Conservation (phyloP, 345 rosid species). For the Cardamine resedifolia region DNA sequence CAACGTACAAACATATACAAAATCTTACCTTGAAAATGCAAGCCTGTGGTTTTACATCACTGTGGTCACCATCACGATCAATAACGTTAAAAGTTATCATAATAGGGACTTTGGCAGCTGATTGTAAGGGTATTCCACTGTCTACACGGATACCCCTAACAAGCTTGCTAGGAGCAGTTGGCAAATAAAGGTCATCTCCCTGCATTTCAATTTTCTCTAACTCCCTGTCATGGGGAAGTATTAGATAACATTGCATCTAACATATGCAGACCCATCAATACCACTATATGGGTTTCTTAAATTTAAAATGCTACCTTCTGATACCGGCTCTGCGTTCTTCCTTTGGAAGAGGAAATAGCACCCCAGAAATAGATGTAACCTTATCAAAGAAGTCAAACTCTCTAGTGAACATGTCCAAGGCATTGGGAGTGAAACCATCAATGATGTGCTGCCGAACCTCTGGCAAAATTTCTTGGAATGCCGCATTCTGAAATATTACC, state of each 20-base stretch:
- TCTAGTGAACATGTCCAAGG: slow-evolving; percentile 74
- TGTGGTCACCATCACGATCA: slow-evolving; percentile 72
- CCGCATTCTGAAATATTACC: slow-evolving; percentile 56
- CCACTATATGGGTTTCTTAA: slow-evolving; percentile 5
- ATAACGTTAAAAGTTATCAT: slow-evolving; percentile 90
- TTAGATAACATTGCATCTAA: slow-evolving; percentile 23
- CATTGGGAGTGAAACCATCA: slow-evolving; percentile 78
- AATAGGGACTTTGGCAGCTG: slow-evolving; percentile 98
- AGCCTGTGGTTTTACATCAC: slow-evolving; percentile 77
- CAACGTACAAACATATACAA: neutral
- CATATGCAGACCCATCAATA: slow-evolving; percentile 6
- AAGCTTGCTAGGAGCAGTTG: slow-evolving; percentile 91
- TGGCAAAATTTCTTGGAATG: slow-evolving; percentile 84
- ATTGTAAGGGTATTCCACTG: slow-evolving; percentile 98
- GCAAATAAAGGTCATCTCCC: slow-evolving; percentile 90
- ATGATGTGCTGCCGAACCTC: slow-evolving; percentile 78
- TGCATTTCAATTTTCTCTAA: slow-evolving; percentile 87
- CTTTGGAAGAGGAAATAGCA: slow-evolving; percentile 72
- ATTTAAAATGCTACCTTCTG: slow-evolving; percentile 54
- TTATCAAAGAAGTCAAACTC: slow-evolving; percentile 94
- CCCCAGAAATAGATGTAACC: slow-evolving; percentile 95
- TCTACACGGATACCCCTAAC: slow-evolving; percentile 85
- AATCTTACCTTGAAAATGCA: slow-evolving; percentile 90
- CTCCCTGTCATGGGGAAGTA: slow-evolving; percentile 54
- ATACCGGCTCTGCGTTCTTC: slow-evolving; percentile 98